phyloP scores from a whole-genome alignment of 306 rosid genomes.

The Mimosa bimucronata region DNA sequence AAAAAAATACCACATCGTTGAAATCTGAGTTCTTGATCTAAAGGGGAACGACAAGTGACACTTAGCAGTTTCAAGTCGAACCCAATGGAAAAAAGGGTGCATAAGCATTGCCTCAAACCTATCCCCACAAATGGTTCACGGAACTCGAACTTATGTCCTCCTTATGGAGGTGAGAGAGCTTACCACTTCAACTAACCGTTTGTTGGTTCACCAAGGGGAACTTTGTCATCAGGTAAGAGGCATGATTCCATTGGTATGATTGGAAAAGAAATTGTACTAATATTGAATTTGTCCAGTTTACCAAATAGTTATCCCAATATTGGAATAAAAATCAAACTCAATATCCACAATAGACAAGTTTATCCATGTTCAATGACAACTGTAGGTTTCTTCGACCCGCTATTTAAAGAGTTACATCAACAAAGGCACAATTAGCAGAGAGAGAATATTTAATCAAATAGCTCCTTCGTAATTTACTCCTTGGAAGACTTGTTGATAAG shows the following conservation, averaged over 20 bases:
- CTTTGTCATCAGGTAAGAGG: not conserved
- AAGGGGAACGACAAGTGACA: not conserved
- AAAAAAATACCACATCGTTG: not conserved
- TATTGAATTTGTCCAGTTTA: not conserved
- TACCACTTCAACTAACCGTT: too few relatives aligned
- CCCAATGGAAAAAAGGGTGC: not conserved
- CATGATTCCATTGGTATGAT: not conserved
- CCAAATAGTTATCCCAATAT: not conserved
- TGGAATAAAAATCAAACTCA: not conserved
- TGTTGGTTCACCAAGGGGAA: not conserved
- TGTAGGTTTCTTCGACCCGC: not conserved
- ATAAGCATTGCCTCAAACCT: not conserved
- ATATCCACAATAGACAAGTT: conserved; percentile 10
- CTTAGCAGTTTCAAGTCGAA: not conserved
- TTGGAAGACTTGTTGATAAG: conserved; percentile 69
- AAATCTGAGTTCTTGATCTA: not conserved
- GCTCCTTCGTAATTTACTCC: conserved; percentile 30
- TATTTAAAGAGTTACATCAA: not conserved
- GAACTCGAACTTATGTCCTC: too few relatives aligned
- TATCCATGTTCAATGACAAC: not conserved
- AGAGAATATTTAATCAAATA: not conserved
- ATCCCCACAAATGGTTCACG: not conserved
- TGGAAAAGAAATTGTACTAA: not conserved
- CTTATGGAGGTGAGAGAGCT: too few relatives aligned
- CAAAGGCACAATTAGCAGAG: conserved; percentile 2